Evolutionary conservation across 2,329 filamentous ascomycete species (phyloP), one percentile per base, ranked within the genome.

Genomic region (Apiospora sp.): DNA sequence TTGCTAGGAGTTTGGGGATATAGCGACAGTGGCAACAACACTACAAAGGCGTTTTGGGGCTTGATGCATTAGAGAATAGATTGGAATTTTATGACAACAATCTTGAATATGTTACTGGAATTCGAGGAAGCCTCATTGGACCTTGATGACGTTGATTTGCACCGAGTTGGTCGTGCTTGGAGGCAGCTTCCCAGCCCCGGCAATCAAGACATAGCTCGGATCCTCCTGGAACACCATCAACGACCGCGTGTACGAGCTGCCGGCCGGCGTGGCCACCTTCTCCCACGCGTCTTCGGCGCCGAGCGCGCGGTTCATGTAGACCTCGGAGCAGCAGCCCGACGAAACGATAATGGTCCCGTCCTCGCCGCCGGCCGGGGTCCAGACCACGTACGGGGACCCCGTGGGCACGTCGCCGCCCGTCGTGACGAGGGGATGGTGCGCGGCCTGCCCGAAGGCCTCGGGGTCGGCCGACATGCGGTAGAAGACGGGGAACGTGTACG

Each of bases 111-210:
- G 27, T 4, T 30, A 30, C 12, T n/a, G 19, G 34, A n/a, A n/a
- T 64, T n/a, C 34, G 12, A n/a, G 24, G 19, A 27, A 46, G 3
- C n/a, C 22, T 34, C 19, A n/a, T 41, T 48, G 48, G 41, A 75
- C 41, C 61, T 74, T 69, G 49, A 79, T 74, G 14, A 80, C 77
- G 41, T 78, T 80, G 27, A 77, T 72, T 4, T 77, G 78, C 27
- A 80, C 79, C 76, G 82, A 76, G 67, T 86, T 84, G 64, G 81
- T 84, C 24, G 78, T 84, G 70, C 80, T 85, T 2, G 82, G 82
- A 3, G 84, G 85, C 71, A 82, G 77, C n/a, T 79, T 78, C 0
- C 81, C 82, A 0, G 75, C 82, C 16, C 82, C 82, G 43, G 84
- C 82, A 6, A 83, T 82, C 67, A 84, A 77, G 3, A 80, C 70